These are phyloP conservation scores for Incumbomyces delicatus DNA, from an alignment of 2,329 filamentous ascomycete species.

Conservation along the genomic window DNA sequence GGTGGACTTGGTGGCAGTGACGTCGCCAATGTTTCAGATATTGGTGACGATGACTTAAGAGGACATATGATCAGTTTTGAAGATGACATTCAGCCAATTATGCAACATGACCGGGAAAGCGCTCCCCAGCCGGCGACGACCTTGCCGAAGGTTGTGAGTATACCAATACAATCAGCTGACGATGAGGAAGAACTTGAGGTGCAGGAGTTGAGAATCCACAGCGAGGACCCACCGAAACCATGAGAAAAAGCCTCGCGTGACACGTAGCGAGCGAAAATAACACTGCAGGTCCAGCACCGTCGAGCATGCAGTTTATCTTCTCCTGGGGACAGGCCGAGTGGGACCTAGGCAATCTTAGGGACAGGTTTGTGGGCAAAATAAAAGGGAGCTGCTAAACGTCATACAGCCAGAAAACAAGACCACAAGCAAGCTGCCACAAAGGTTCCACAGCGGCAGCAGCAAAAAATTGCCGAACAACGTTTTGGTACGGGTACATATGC, in stretches of 20 bases:
- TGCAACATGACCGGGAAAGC: neutral
- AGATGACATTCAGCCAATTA: conserved; percentile 1
- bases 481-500: too few species aligned
- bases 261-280: too few species aligned
- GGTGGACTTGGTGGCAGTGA: conserved; percentile 5
- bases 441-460: too few species aligned
- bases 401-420: too few species aligned
- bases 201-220: conserved; percentile 6
- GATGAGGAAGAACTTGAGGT: conserved; percentile 9
- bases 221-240: neutral
- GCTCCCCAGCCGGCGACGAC: neutral
- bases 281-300: too few species aligned
- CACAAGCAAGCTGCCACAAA: too few species aligned
- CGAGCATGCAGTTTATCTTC: too few species aligned
- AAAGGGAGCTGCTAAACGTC: too few species aligned
- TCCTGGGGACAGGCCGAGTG: too few species aligned
- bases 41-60: neutral
- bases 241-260: neutral
- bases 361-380: too few species aligned
- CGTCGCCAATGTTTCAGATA: neutral
- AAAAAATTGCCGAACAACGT: too few species aligned
- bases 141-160: neutral
- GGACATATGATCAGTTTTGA: neutral
- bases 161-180: neutral
- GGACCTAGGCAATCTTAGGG: too few species aligned